These are phyloP conservation scores for Teunomyces cretensis DNA, from an alignment of 805 yeast species.

Conservation along the genomic window DNA sequence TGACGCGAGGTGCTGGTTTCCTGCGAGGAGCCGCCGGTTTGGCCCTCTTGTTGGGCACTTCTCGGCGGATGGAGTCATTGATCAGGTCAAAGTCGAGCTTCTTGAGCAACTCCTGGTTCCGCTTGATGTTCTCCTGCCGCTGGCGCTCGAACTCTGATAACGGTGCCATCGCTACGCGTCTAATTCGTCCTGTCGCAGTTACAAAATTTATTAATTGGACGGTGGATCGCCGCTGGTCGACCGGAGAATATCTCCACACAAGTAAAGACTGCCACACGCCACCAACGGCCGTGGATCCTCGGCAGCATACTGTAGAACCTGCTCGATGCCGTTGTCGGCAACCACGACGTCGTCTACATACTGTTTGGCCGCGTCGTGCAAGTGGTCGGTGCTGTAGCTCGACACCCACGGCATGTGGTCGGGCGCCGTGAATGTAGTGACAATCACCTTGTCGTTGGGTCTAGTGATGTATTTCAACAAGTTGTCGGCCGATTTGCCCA, in stretches of 20 bases:
- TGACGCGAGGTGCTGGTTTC: slow-evolving; percentile 17
- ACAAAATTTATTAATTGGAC: too few species aligned
- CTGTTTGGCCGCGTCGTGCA: slow-evolving; percentile 25
- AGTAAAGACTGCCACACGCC: slow-evolving; percentile 42
- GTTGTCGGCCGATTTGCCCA: slow-evolving; percentile 60
- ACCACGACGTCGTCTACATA: slow-evolving; percentile 20
- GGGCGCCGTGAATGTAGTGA: slow-evolving; percentile 65
- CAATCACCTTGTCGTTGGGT: slow-evolving; percentile 54
- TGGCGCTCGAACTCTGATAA: slow-evolving; percentile 69
- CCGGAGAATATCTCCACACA: slow-evolving; percentile 41
- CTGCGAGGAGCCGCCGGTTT: slow-evolving; percentile 16
- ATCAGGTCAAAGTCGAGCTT: slow-evolving; percentile 67
- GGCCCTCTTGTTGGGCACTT: slow-evolving; percentile 30
- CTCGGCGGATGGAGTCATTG: slow-evolving; percentile 52
- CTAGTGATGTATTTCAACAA: slow-evolving; percentile 51
- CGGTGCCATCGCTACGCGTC: slow-evolving; percentile 3
- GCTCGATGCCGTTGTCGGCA: slow-evolving; percentile 10
- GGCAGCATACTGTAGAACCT: slow-evolving; percentile 12
- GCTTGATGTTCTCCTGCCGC: slow-evolving; percentile 73
- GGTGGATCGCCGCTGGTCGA: too few species aligned
- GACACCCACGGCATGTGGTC: slow-evolving; percentile 95
- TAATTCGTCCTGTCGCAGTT: too few species aligned
- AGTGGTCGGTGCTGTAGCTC: slow-evolving; percentile 38
- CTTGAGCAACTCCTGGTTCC: slow-evolving; percentile 74
- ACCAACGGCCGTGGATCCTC: slow-evolving; percentile 33